Evolutionary conservation across 2,329 filamentous ascomycete species (phyloP).

Genomic region (Thielaviopsis punctulata): DNA sequence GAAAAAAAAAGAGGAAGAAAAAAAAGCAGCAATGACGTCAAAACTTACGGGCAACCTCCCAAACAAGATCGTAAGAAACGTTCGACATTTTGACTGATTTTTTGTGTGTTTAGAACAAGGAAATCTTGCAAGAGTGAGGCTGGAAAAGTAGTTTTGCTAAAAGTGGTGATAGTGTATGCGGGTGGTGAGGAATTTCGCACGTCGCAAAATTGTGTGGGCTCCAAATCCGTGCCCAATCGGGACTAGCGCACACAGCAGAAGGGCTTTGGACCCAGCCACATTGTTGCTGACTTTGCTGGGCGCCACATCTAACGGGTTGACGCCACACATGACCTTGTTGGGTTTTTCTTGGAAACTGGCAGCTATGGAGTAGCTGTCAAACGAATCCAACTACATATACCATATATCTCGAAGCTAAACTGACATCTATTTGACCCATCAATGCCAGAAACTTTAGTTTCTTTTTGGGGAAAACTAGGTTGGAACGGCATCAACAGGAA

Average conservation of each 20-base stretch:
- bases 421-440: not conserved
- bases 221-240: slow-evolving; percentile 5
- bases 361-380: not conserved
- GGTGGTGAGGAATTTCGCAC: slow-evolving; percentile 9
- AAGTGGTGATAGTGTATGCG: slow-evolving; percentile 11
- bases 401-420: not conserved
- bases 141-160: slow-evolving; percentile 4
- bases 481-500: not conserved
- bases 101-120: slow-evolving; percentile 11
- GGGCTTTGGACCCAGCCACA: slow-evolving; percentile 11
- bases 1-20: not conserved
- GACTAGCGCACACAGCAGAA: slow-evolving; percentile 11
- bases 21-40: slow-evolving; percentile 51
- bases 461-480: not conserved
- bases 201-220: slow-evolving; percentile 11
- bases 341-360: too few relatives aligned
- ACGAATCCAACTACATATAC: not conserved
- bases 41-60: slow-evolving; percentile 86
- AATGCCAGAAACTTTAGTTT: too few relatives aligned
- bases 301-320: not conserved
- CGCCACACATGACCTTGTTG: not conserved
- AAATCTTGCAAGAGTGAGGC: slow-evolving; percentile 7
- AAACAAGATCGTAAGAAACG: slow-evolving; percentile 81
- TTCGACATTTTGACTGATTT: slow-evolving; percentile 42
- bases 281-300: not conserved